Conservation (phyloP, 2,329 filamentous ascomycete genomes). For the Monosporascus cannonballus region DNA sequence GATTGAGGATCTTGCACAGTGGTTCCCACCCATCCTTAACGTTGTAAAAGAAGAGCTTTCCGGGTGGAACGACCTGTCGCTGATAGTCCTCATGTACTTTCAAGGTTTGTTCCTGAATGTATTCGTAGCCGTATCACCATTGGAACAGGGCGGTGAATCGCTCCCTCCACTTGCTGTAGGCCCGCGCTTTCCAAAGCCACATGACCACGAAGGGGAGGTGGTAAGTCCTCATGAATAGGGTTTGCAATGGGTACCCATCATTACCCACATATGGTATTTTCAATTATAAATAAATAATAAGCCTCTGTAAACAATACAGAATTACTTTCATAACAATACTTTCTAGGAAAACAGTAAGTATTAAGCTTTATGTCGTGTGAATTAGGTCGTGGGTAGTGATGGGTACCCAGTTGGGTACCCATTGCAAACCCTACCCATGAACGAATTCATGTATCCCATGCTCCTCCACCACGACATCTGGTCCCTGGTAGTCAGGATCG, state of each 20-base stretch:
- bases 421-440: slow-evolving; percentile 10
- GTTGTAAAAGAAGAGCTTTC: slow-evolving; percentile 29
- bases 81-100: slow-evolving; percentile 26
- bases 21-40: slow-evolving; percentile 30
- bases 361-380: no score
- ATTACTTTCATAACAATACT: no score
- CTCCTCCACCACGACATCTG: slow-evolving; percentile 32
- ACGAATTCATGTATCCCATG: slow-evolving; percentile 26
- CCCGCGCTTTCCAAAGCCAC: slow-evolving; percentile 26
- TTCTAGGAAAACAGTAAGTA: no score
- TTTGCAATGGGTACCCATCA: no score
- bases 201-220: slow-evolving; percentile 27
- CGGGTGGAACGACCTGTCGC: slow-evolving; percentile 25
- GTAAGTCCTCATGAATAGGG: slow-evolving; percentile 25
- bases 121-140: slow-evolving; percentile 26
- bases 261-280: no score
- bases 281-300: no score
- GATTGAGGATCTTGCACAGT: slow-evolving; percentile 27
- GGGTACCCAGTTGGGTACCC: no score
- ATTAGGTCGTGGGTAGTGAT: no score
- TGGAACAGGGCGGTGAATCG: slow-evolving; percentile 24
- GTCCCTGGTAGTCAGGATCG: slow-evolving; percentile 38
- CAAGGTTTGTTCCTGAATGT: slow-evolving; percentile 23
- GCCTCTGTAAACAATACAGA: no score
- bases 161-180: slow-evolving; percentile 25